A percentile compares a stretch with the other conserved stretches of the same genome.
Evolutionary conservation across 2,329 filamentous ascomycete species (phyloP).

Genomic region (Botrytis squamosa): DNA sequence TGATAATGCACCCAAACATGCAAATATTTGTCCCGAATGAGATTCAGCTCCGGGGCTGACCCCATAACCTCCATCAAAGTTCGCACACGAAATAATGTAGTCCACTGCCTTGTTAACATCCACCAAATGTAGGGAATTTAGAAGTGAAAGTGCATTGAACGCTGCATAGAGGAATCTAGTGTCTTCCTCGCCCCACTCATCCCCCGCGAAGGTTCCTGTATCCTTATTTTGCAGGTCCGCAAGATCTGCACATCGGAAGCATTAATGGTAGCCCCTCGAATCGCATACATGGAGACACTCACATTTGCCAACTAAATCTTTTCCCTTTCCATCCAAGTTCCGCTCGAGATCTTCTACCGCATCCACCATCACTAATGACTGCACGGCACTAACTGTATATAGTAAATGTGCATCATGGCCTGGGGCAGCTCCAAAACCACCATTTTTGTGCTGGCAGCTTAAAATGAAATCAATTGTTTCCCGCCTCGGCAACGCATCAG

Average conservation of each 20-base stretch:
- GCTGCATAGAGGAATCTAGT: constrained; percentile 92
- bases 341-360: constrained; percentile 80
- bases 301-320: constrained; percentile 76
- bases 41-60: constrained; percentile 88
- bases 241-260: constrained; percentile 57
- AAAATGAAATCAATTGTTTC: constrained; percentile 91
- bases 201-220: constrained; percentile 86
- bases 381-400: constrained; percentile 91
- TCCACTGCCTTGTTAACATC: constrained; percentile 77
- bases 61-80: constrained; percentile 94
- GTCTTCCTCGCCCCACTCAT: constrained; percentile 95
- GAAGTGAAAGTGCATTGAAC: constrained; percentile 82
- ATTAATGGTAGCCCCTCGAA: constrained; percentile 23
- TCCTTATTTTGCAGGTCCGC: constrained; percentile 75
- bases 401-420: constrained; percentile 95
- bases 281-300: constrained; percentile 44
- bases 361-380: constrained; percentile 85
- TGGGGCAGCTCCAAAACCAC: constrained; percentile 91
- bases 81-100: constrained; percentile 79
- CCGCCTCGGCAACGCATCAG: constrained; percentile 75
- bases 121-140: constrained; percentile 70
- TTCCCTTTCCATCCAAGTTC: constrained; percentile 51
- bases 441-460: constrained; percentile 84
- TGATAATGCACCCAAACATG: constrained; percentile 81
- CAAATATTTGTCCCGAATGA: constrained; percentile 93